Conservation (phyloP, 352 stramenopile species). For the Phytophthora podocarpi region DNA sequence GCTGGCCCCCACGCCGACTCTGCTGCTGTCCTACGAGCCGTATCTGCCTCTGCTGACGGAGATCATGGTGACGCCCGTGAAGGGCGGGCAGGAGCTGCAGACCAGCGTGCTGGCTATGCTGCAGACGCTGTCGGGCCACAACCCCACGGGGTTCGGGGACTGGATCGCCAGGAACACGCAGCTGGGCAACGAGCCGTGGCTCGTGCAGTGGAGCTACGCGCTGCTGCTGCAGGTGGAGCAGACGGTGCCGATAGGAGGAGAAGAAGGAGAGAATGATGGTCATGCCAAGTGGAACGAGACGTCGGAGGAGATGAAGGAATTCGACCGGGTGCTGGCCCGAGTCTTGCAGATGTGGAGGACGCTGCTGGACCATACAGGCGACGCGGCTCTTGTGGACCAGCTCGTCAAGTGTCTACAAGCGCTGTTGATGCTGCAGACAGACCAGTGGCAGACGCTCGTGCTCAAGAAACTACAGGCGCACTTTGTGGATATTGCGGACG, state of each 20-base stretch:
- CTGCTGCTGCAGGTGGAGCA: conserved; percentile 48
- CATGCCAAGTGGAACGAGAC: conserved; percentile 48
- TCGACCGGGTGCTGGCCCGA: conserved; percentile 42
- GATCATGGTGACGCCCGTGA: conserved; percentile 35
- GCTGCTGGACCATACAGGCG: conserved; percentile 54
- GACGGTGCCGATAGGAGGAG: conserved; percentile 24
- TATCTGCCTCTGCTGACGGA: conserved; percentile 51
- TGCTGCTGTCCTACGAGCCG: conserved; percentile 56
- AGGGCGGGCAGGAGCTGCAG: conserved; percentile 43
- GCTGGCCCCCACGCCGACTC: conserved; percentile 25
- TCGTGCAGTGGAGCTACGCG: conserved; percentile 55
- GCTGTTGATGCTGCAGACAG: conserved; percentile 26
- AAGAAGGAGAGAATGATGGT: neutral
- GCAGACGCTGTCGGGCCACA: conserved; percentile 45
- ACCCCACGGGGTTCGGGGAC: conserved; percentile 43
- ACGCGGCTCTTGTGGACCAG: conserved; percentile 45
- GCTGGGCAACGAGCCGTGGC: conserved; percentile 47
- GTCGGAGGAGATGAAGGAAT: conserved; percentile 50
- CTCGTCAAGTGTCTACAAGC: conserved; percentile 40
- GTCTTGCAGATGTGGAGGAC: conserved; percentile 55
- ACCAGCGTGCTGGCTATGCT: conserved; percentile 45
- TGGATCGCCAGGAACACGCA: conserved; percentile 53
- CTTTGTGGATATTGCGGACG: conserved; percentile 76
- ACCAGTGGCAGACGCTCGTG: conserved; percentile 36
- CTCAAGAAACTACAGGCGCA: conserved; percentile 60